Evolutionary conservation across 768 basidiomycete species (phyloP).

Genomic region (Boletus sp.): DNA sequence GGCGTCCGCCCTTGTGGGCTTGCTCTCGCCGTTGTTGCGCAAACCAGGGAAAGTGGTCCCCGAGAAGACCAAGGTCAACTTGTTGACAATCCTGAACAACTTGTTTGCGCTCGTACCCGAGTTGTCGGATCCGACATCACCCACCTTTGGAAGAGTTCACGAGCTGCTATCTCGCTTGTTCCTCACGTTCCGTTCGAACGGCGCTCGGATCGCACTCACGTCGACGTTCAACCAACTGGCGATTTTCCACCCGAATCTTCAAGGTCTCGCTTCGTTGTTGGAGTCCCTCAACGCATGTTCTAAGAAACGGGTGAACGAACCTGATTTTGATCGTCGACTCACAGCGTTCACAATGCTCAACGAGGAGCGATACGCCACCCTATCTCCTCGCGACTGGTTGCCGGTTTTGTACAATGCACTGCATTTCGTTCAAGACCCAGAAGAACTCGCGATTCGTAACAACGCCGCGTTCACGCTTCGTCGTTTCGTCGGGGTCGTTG

Average conservation of each 20-base stretch:
- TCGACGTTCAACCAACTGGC: constrained; percentile 58
- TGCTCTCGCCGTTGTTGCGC: constrained; percentile 79
- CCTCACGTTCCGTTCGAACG: constrained; percentile 69
- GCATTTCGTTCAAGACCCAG: constrained; percentile 83
- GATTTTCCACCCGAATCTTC: constrained; percentile 38
- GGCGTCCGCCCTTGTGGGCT: constrained; percentile 62
- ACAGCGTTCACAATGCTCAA: constrained; percentile 73
- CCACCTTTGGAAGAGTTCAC: constrained; percentile 52
- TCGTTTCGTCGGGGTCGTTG: constrained; percentile 67
- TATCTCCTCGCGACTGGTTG: constrained; percentile 68
- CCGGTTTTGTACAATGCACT: constrained; percentile 82
- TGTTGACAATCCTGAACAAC: constrained; percentile 68
- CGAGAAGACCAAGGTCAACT: constrained; percentile 82
- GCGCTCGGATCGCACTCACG: constrained; percentile 65
- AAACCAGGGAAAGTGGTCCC: constrained; percentile 72
- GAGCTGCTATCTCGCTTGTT: constrained; percentile 74
- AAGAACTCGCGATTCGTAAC: constrained; percentile 82
- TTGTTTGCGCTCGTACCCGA: constrained; percentile 70
- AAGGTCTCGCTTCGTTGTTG: constrained; percentile 52
- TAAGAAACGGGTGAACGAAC: constrained; percentile 76
- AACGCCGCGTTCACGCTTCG: constrained; percentile 76
- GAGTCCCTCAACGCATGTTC: constrained; percentile 85
- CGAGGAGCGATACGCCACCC: constrained; percentile 51
- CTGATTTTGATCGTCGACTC: constrained; percentile 87
- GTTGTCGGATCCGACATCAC: constrained; percentile 43